Evolutionary conservation across 352 stramenopile species (phyloP), one percentile per base, ranked within the genome.

Genomic region (Phytophthora rubi): DNA sequence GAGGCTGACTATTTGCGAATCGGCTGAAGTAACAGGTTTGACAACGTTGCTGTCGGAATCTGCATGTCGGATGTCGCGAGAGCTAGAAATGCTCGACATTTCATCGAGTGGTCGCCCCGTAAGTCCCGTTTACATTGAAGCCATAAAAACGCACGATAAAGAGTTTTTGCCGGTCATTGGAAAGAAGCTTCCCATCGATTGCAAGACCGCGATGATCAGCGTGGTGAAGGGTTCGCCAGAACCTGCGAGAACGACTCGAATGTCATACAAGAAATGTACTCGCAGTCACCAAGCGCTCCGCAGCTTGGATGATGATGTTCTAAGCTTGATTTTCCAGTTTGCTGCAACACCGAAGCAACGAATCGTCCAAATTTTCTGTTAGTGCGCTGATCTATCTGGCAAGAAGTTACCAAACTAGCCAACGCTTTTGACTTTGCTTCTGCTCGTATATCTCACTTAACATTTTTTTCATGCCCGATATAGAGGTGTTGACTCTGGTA

Each of bases 131-230:
- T 48, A 58, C 32, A 18, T 53, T 28, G n/a, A 53, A 30, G 21
- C 8, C 3, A 21, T 59, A 1, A 16, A 59, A 44, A n/a, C n/a
- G 28, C 53, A 45, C 16, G 30, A 59, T 16, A 7, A 16, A 9
- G 53, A 59, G 10, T 32, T 30, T 26, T 13, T 59, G 30, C 16
- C 53, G 4, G 6, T 59, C 21, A n/a, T 45, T 15, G n/a, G 28
- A 44, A 21, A 59, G 6, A 59, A 59, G n/a, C 30, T 59, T 12
- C 15, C 53, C 2, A 16, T 47, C 0, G 16, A 45, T 0, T 45
- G 4, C 8, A 59, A 59, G 30, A 16, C n/a, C n/a, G 53, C 53
- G 53, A 45, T 59, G 53, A 42, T 59, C 30, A 59, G 53, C 35
- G 53, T 30, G 2, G 51, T 45, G 32, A 30, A 9, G 16, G 13